phyloP scores from a whole-genome alignment of 2,329 filamentous ascomycete species.

The Clonostachys sp. region DNA sequence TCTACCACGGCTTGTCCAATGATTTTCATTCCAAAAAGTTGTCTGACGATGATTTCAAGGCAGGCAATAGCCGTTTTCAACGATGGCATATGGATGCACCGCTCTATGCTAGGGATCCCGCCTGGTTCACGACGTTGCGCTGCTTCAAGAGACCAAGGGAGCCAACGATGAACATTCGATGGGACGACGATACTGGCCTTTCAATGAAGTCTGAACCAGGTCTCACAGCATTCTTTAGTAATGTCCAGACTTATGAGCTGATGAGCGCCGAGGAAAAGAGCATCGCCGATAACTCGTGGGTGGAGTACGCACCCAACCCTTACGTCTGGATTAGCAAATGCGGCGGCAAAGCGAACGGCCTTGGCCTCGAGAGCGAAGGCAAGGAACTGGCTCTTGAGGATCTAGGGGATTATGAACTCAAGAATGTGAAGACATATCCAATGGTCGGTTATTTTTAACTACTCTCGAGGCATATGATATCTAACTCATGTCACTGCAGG shows the following conservation, averaged over 20 bases:
- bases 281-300: slow-evolving; percentile 36
- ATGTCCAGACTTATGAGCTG: slow-evolving; percentile 31
- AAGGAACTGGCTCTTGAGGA: slow-evolving; percentile 29
- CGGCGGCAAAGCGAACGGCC: slow-evolving; percentile 29
- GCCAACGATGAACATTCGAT: slow-evolving; percentile 27
- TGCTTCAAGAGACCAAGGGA: slow-evolving; percentile 27
- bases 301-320: slow-evolving; percentile 37
- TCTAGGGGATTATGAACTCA: slow-evolving; percentile 25
- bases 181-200: slow-evolving; percentile 34
- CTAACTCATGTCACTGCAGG: slow-evolving; percentile 4
- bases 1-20: slow-evolving; percentile 21
- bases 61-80: slow-evolving; percentile 37
- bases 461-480: no score
- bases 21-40: slow-evolving; percentile 28
- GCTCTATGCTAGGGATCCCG: slow-evolving; percentile 31
- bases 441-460: slow-evolving; percentile 12
- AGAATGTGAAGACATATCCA: slow-evolving; percentile 32
- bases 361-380: slow-evolving; percentile 30
- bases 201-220: slow-evolving; percentile 35
- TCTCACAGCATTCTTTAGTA: slow-evolving; percentile 36
- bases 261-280: slow-evolving; percentile 31
- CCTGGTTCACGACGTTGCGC: slow-evolving; percentile 35
- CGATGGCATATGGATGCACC: slow-evolving; percentile 44
- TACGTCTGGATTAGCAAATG: slow-evolving; percentile 37
- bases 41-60: slow-evolving; percentile 23